Percentiles rank a stretch among this genome's conserved stretches.
phyloP scores from a whole-genome alignment of 2,329 filamentous ascomycete species.

The Bipolaris oryzae region DNA sequence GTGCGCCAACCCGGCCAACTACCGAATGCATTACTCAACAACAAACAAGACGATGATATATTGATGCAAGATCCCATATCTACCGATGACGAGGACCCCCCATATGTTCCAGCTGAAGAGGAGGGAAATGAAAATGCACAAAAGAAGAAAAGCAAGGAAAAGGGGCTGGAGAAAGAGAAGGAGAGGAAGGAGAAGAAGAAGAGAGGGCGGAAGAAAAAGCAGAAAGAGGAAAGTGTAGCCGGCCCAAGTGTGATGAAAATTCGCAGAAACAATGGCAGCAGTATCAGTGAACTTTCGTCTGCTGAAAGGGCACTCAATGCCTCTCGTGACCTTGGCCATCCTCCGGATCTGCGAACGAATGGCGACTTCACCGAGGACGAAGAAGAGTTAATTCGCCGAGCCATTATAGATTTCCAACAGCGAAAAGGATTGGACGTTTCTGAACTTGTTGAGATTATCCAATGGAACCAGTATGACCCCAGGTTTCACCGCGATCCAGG shows the following conservation, averaged over 20 bases:
- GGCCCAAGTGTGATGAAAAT: too few species aligned
- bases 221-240: not conserved
- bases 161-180: not conserved
- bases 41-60: not conserved
- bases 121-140: not conserved
- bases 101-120: not conserved
- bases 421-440: slow-evolving; percentile 18
- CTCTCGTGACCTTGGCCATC: slow-evolving; percentile 17
- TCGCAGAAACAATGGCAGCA: not conserved
- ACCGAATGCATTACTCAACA: not conserved
- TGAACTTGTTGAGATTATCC: slow-evolving; percentile 31
- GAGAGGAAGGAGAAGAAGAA: not conserved
- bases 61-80: slow-evolving; percentile 2
- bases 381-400: slow-evolving; percentile 32
- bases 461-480: slow-evolving; percentile 15
- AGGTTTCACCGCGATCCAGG: not conserved
- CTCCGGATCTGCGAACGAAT: slow-evolving; percentile 19
- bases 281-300: slow-evolving; percentile 1
- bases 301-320: slow-evolving; percentile 25
- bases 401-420: slow-evolving; percentile 29
- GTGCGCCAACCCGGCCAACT: slow-evolving; percentile 2
- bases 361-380: slow-evolving; percentile 31
- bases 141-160: not conserved
- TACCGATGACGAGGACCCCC: not conserved
- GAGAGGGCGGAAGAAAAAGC: not conserved